phyloP scores from a whole-genome alignment of 2,329 filamentous ascomycete species.

The Magnaporthales sp. region DNA sequence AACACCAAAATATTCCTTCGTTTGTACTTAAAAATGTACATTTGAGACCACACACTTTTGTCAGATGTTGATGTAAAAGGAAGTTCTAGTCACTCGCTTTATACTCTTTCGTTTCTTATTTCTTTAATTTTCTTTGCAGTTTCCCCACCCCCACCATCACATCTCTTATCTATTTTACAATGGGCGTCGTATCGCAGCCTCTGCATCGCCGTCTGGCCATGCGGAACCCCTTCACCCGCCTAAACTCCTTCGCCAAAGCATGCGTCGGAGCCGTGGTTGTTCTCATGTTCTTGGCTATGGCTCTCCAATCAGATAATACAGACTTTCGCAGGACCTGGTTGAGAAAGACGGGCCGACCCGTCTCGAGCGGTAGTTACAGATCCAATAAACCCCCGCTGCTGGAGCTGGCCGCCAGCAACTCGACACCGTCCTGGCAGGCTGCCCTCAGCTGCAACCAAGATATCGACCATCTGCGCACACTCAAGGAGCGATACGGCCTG shows the following conservation, averaged over 20 bases:
- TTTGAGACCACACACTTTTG: not conserved
- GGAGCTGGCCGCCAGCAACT: not conserved
- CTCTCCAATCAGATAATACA: not conserved
- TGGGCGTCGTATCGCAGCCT: not conserved
- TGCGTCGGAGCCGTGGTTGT: not conserved
- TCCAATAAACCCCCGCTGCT: not conserved
- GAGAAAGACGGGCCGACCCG: not conserved
- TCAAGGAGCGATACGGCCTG: constrained; percentile 38
- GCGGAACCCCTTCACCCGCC: constrained; percentile 1
- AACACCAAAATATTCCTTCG: not conserved
- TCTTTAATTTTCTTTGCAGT: not conserved
- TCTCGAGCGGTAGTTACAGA: not conserved
- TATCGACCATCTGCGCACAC: constrained; percentile 31
- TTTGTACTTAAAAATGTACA: not conserved
- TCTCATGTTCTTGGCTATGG: not conserved
- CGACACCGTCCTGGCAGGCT: not conserved
- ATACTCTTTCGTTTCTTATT: not conserved
- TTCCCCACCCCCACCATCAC: not conserved
- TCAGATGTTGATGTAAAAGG: not conserved
- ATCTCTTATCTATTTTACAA: not conserved
- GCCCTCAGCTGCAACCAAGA: constrained; percentile 34
- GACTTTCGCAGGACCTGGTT: not conserved
- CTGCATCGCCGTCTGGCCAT: not conserved
- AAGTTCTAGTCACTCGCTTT: not conserved
- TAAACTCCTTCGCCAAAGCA: not conserved